Base-by-base conservation (phyloP, 164 flowering plant genomes). In the Pachysandra terminalis region DNA sequence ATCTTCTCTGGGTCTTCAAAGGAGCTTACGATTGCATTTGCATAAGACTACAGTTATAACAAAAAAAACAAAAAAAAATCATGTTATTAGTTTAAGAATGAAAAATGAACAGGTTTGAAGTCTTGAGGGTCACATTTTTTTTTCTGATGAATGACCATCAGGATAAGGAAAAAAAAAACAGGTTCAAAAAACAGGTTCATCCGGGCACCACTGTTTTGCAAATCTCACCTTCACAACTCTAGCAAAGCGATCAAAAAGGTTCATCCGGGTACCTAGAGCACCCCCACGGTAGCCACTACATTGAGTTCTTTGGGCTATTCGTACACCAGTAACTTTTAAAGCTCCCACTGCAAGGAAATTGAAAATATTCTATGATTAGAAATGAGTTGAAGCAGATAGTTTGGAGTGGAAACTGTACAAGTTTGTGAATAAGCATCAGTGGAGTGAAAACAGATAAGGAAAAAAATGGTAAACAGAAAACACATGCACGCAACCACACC, bases 1-100 rank as follows among this genome's bases (percentile, higher is more conserved):
- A 95, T 90, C 81, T 95, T 95, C 80, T 95, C 98, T 4, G 98
- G 97, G 61, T 95, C 98, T 83, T 92, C 97, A 73, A 95, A 84
- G 60, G 96, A 51, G 76, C 96, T 95, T 64, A 95, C 7, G 56
- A 95, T 0, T 55, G 97, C 86, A 87, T 89, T 92, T 68, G 94
- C 97, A 81, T 95, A 95, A 58, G 98, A 95, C 97, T 95, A 78
- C 74, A 67, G 57, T 68, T 69, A 68, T 61, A n/a, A 74, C 52
- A 68, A 2, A n/a, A n/a, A n/a, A n/a, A n/a, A n/a, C n/a, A n/a
- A n/a, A n/a, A n/a, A n/a, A 10, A 64, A 60, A 41, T 72, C 40
- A 37, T 35, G 21, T 58, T 26, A 62, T 16, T n/a, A n/a, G n/a
- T n/a, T n/a, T n/a, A 57, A 66, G 7, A 51, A 14, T 28, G 32